Percentiles rank a stretch among this genome's conserved stretches.
Evolutionary conservation across 2,329 filamentous ascomycete genomes (phyloP).

Genomic region (Penicillium digitatum): DNA sequence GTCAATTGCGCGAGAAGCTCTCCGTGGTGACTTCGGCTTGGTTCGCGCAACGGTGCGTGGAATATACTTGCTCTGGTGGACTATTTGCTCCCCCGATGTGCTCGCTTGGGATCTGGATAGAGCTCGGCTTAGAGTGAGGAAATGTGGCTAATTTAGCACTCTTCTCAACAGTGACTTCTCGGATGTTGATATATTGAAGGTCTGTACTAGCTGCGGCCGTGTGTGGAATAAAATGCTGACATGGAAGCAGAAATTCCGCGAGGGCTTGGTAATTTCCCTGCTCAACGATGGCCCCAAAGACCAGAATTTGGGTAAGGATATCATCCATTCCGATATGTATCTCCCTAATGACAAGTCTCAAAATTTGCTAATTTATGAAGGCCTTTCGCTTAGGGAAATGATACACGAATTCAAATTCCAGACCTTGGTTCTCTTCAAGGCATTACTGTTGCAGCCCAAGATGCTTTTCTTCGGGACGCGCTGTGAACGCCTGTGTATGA

Average conservation of each 20-base stretch:
- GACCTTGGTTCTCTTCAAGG: constrained; percentile 90
- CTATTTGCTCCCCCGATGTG: neutral
- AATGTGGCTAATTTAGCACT: constrained; percentile 1
- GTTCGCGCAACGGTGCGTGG: constrained; percentile 76
- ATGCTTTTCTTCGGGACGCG: constrained; percentile 99
- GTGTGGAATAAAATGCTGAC: constrained; percentile 13
- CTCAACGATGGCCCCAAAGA: constrained; percentile 68
- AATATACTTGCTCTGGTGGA: neutral
- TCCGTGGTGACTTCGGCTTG: constrained; percentile 89
- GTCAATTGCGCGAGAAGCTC: constrained; percentile 82
- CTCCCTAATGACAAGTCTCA: no score
- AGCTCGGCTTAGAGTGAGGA: neutral
- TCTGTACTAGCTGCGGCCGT: constrained; percentile 16
- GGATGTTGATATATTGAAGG: constrained; percentile 81
- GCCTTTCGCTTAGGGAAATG: constrained; percentile 76
- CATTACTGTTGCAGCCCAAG: constrained; percentile 91
- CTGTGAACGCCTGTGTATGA: constrained; percentile 94
- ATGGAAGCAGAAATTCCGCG: constrained; percentile 70
- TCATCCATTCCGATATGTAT: neutral
- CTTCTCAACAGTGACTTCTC: constrained; percentile 66
- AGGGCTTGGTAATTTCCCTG: constrained; percentile 65
- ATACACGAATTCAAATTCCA: constrained; percentile 94
- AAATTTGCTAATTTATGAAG: constrained; percentile 34
- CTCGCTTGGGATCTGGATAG: neutral
- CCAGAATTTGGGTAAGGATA: constrained; percentile 72